Evolutionary conservation across 2,329 filamentous ascomycete species (phyloP), one percentile per base, ranked within the genome.

Genomic region (Calonectria honghensis): DNA sequence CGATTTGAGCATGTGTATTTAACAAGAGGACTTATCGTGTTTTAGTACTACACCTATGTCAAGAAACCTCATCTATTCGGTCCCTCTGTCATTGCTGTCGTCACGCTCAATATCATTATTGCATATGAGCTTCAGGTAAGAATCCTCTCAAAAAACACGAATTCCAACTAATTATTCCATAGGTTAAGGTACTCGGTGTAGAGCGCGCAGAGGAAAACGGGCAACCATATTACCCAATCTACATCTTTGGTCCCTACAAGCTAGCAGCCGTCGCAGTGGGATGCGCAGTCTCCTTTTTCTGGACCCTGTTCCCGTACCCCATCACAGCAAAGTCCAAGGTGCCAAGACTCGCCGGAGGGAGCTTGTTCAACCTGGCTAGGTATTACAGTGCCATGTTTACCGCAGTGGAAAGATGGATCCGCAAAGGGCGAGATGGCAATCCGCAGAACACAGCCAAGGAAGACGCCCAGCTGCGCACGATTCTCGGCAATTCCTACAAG

Each of bases 121-220:
- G 74, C 61, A 4, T 75, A 75, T 51, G 74, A 73, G n/a, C 74
- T 75, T 20, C 74, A 75, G 73, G 73, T 75, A 57, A 68, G 68
- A 14, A 4, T 51, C 37, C 20, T 29, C 29, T 13, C 2, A 20
- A 24, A 10, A 27, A 32, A n/a, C 9, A 1, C 20, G 9, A 37
- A 20, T 24, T 3, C 32, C 6, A 9, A 63, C 3, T 18, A 29
- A 64, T 10, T 32, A 2, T 31, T 51, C 37, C 29, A 39, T n/a
- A 75, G 67, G 74, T 74, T 48, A 69, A 73, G 18, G 70, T 61
- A 27, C 37, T 73, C 6, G 74, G 74, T n/a, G 24, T 65, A 39
- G 63, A 64, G 27, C 39, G 45, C 0, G 70, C 73, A 6, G 67
- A 73, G 32, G 67, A 68, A 29, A 70, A 63, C 27, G 73, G 71